Evolutionary conservation across 2,329 filamentous ascomycete species (phyloP), one percentile per base, ranked within the genome.

Genomic region (Stagonosporopsis chrysanthemi): DNA sequence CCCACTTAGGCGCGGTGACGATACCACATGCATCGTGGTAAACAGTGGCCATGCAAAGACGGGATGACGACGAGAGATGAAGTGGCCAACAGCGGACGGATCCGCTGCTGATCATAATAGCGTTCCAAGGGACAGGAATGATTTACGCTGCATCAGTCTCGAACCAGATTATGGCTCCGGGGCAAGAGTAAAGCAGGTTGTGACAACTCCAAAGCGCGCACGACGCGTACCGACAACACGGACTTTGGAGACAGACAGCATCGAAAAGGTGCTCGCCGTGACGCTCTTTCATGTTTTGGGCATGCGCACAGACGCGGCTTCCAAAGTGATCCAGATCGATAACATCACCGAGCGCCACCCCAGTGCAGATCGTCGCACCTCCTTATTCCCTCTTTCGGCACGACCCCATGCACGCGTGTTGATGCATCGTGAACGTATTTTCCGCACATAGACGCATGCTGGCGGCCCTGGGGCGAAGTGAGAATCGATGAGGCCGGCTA

Each of bases 1-100:
- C 44, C 54, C 54, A 57, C 54, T 52, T 57, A 44, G 49, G 33
- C 33, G 31, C 28, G 24, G 55, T 50, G 58, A 52, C 48, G 58
- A 58, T 45, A 51, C 53, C 50, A 36, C 22, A 44, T 44, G 35
- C 53, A 58, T 43, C 35, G 43, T 44, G 52, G 51, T 58, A 33
- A 49, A 47, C 26, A 44, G 29, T 48, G 11, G 19, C 19, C 60
- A 61, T 46, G 46, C 45, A 44, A 35, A 33, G 40, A 45, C 56
- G 61, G 56, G 52, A 68, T 70, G 67, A 68, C 67, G 67, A 70
- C 58, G 60, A 60, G 45, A 59, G 46, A 46, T 36, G 35, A 50
- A 38, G 50, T 53, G 50, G 56, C 41, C 26, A 53, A 52, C 55
- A 45, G 44, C 55, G 55, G 55, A 48, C 40, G 58, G 59, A 57